A percentile compares a stretch with the other conserved stretches of the same genome.
Evolutionary conservation across 148 eudicot species (phyloP).

Genomic region (Rhododendron williamsianum): DNA sequence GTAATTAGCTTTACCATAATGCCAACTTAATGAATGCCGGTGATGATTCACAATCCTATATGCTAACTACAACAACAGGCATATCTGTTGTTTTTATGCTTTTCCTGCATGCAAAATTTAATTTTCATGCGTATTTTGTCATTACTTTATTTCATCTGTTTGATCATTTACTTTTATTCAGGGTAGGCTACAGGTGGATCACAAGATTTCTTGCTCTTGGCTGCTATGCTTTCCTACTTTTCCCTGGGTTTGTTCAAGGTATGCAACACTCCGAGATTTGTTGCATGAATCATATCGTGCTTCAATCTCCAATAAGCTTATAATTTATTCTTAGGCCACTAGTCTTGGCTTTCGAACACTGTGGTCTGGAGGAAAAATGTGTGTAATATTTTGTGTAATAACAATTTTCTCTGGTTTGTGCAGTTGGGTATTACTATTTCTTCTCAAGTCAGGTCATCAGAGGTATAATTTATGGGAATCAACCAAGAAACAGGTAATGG

Average conservation of each 20-base stretch:
- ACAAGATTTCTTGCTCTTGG: slow-evolving; percentile 55
- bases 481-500: slow-evolving; percentile 58
- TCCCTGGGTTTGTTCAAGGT: slow-evolving; percentile 77
- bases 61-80: neutral
- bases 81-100: neutral
- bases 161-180: slow-evolving; percentile 39
- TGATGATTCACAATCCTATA: neutral
- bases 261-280: slow-evolving; percentile 11
- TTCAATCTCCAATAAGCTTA: slow-evolving; percentile 3
- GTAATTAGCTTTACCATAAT: neutral
- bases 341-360: neutral
- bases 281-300: neutral
- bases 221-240: slow-evolving; percentile 48
- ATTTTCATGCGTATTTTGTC: neutral
- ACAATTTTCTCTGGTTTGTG: slow-evolving; percentile 13
- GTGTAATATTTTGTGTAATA: neutral
- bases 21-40: neutral
- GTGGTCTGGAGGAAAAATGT: neutral
- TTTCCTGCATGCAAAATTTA: neutral
- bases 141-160: neutral
- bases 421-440: slow-evolving; percentile 69
- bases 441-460: slow-evolving; percentile 51
- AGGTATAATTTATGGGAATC: slow-evolving; percentile 56
- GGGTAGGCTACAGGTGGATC: slow-evolving; percentile 74
- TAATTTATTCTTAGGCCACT: neutral